Base-by-base conservation (phyloP, 768 basidiomycete genomes). In the Macrolepiota dolichaula region DNA sequence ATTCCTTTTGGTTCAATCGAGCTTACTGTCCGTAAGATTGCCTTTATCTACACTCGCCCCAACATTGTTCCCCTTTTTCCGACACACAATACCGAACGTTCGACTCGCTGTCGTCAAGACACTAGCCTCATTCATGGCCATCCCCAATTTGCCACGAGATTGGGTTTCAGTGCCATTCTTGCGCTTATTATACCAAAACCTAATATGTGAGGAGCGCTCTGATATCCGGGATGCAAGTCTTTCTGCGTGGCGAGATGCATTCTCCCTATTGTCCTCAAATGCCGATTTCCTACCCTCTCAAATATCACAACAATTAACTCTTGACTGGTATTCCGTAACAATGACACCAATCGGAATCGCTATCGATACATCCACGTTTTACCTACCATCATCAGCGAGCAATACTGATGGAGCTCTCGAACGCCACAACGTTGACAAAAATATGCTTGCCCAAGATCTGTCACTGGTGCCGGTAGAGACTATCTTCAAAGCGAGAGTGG, bases 381-480 rank as follows among this genome's bases (percentile, higher is more conserved):
- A 89, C 72, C 79, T 81, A 50, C 85, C 88, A 2, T 76, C 79
- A 2, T 71, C 83, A n/a, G 69, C 79, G 0, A 73, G 76, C 15
- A 78, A 82, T 57, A 82, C 81, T 10, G 72, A 73, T 5, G 76
- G 79, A 24, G 72, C 75, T 1, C 76, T 80, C 0, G 89, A 93
- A 70, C 82, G 87, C 50, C 93, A 98, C 71, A 95, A 97, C 67
- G 93, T 98, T 35, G 97, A 99, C 77, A 98, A 94, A 79, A 91
- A 90, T 61, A 94, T 98, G 88, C 79, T 98, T 24, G 80, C 84
- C 4, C 96, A 98, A 69, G 97, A 99, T 70, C 76, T 94, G 46
- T 86, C 92, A 0, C 78, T 99, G 38, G 82, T 98, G 35, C 79
- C 88, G 5, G 74, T 82, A 24, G 94, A 97, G 67, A 75, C 85